Evolutionary conservation across 2,329 filamentous ascomycete genomes (phyloP), one percentile per base, ranked within the genome.

Genomic region (Scleromitrula shiraiana): DNA sequence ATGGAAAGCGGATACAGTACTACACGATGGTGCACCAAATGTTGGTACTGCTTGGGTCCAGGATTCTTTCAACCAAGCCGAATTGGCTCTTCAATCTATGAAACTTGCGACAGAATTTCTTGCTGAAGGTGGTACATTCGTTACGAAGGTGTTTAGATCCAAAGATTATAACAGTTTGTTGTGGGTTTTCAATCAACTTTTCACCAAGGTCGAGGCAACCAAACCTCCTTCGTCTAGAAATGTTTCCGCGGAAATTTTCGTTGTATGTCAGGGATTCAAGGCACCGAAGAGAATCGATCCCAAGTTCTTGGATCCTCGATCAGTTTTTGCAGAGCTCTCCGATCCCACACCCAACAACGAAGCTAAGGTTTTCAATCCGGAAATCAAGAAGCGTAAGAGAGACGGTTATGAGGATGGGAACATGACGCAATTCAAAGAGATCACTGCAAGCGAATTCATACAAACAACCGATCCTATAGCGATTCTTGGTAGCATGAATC

Each of bases 21-120:
- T 98, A 32, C 93, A 98, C 70, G 93, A 98, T 65, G 93, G 93
- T 68, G 93, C 93, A 1, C 93, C 93, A 39, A 98, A 98, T 62
- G 93, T 98, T 50, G 93, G 93, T 81, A 91, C 89, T 0, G 90
- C 93, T 0, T 98, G 93, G 93, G 85, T 90, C 36, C 93, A 98
- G 70, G 93, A 98, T 73, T 93, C 93, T 37, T 98, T 95, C 76
- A 91, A 91, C 53, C 93, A 98, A 69, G 93, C 91, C 50, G 91
- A 97, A 69, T 73, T 98, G 44, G 88, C 86, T 10, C 72, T 98
- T 47, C 87, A 95, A 65, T 85, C 88, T 7, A 76, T 98, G 75
- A 95, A 94, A 67, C 73, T 98, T 49, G 93, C 93, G 3, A 95
- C 89, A 0, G 91, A 98, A 57, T 98, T 98, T 59, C 70, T 98